These are phyloP conservation scores for Jatropha multifida DNA, from an alignment of 441 rosid genomes.

Conservation along the genomic window DNA sequence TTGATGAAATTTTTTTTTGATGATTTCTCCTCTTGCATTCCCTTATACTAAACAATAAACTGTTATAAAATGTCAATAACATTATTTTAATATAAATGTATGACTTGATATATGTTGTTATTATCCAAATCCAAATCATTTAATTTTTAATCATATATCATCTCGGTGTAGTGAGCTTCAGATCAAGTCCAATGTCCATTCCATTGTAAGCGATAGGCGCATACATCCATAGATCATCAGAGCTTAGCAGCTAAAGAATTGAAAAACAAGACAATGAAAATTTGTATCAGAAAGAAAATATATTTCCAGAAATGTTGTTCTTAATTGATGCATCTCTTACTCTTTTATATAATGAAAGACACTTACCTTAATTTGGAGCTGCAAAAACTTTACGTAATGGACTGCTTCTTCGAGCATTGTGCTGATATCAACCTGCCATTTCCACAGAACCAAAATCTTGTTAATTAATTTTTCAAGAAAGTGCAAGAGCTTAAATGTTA, in stretches of 20 bases:
- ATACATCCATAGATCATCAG: conserved; percentile 74
- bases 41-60: background rate
- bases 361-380: conserved; percentile 77
- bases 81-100: background rate
- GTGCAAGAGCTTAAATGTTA: background rate
- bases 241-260: conserved; percentile 57
- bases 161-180: conserved; percentile 32
- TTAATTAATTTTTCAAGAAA: background rate
- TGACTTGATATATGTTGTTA: background rate
- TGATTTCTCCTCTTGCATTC: conserved; percentile 13
- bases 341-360: background rate
- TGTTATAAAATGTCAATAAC: conserved; percentile 5
- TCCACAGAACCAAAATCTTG: background rate
- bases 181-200: conserved; percentile 67
- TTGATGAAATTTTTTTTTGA: background rate
- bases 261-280: conserved; percentile 11
- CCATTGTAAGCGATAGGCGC: conserved; percentile 84
- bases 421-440: conserved; percentile 70
- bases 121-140: background rate
- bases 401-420: conserved; percentile 87
- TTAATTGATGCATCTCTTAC: background rate
- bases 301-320: background rate
- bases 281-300: background rate
- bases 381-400: conserved; percentile 68
- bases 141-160: conserved; percentile 17